Conservation (phyloP, 2,329 filamentous ascomycete species). For the Orbilia oligospora region DNA sequence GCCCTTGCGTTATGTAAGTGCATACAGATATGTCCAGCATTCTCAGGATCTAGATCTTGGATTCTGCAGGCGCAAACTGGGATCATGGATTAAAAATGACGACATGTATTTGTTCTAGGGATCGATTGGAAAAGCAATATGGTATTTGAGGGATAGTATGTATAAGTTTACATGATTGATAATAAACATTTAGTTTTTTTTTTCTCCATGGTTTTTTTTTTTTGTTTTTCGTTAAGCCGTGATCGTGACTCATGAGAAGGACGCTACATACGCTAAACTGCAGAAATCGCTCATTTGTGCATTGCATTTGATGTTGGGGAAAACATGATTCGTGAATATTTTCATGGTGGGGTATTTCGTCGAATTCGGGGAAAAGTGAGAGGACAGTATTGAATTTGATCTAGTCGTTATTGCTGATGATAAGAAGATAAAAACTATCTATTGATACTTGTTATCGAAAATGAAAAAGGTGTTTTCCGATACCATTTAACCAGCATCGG, state of each 20-base stretch:
- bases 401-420: background rate
- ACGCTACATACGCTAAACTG: conserved; percentile 26
- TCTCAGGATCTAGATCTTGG: background rate
- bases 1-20: conserved; percentile 15
- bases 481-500: conserved; percentile 42
- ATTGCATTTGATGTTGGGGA: too few species aligned
- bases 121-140: background rate
- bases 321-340: background rate
- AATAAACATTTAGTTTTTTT: background rate
- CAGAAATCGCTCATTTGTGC: conserved; percentile 28
- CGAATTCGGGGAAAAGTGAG: background rate
- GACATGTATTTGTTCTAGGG: background rate
- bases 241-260: conserved; percentile 16
- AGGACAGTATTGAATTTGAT: background rate
- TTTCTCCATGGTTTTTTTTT: too few species aligned
- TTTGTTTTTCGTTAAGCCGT: conserved; percentile 23
- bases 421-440: background rate
- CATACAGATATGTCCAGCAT: background rate
- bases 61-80: background rate
- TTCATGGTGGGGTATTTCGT: background rate
- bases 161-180: conserved; percentile 21
- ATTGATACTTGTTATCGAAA: too few species aligned
- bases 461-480: too few species aligned
- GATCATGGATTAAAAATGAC: conserved; percentile 8
- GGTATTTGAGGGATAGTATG: background rate